Conservation (phyloP, 345 rosid genomes). For the Salix viminalis region DNA sequence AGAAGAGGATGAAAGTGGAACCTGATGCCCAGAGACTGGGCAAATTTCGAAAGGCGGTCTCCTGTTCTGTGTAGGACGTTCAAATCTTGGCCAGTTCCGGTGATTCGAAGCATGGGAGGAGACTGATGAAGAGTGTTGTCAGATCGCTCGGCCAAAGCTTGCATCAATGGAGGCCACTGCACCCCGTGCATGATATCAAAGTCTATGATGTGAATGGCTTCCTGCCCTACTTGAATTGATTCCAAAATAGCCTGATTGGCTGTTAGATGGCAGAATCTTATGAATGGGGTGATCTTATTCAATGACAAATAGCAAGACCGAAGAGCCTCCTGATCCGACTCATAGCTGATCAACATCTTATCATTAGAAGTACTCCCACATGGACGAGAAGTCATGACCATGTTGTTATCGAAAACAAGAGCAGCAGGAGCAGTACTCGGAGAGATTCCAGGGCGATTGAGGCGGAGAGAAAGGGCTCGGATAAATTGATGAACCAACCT, state of each 20-base stretch:
- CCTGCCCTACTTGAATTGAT: conserved; percentile 51
- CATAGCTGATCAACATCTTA: neutral
- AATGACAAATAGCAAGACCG: conserved; percentile 78
- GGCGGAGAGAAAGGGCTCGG: conserved; percentile 72
- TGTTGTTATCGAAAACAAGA: neutral
- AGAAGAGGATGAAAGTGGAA: conserved; percentile 79
- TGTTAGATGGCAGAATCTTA: conserved; percentile 80
- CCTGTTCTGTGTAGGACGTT: conserved; percentile 65
- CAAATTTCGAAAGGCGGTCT: conserved; percentile 74
- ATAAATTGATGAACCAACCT: conserved; percentile 65
- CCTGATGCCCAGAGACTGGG: conserved; percentile 66
- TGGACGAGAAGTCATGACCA: neutral
- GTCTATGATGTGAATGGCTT: conserved; percentile 72
- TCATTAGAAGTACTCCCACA: neutral
- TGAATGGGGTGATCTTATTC: conserved; percentile 84
- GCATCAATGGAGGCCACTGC: conserved; percentile 99
- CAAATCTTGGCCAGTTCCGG: conserved; percentile 72
- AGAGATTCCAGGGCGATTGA: conserved; percentile 29
- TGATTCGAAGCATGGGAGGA: conserved; percentile 74
- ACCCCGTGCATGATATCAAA: conserved; percentile 96
- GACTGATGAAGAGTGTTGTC: conserved; percentile 30
- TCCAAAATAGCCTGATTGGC: conserved; percentile 94
- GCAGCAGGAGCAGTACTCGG: neutral
- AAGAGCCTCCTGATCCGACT: conserved; percentile 8
- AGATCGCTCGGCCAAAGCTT: conserved; percentile 73